Percentiles rank a stretch among this genome's conserved stretches.
These are phyloP conservation scores for Saprolegnia diclina DNA, from an alignment of 352 stramenopile species.

Conservation along the genomic window DNA sequence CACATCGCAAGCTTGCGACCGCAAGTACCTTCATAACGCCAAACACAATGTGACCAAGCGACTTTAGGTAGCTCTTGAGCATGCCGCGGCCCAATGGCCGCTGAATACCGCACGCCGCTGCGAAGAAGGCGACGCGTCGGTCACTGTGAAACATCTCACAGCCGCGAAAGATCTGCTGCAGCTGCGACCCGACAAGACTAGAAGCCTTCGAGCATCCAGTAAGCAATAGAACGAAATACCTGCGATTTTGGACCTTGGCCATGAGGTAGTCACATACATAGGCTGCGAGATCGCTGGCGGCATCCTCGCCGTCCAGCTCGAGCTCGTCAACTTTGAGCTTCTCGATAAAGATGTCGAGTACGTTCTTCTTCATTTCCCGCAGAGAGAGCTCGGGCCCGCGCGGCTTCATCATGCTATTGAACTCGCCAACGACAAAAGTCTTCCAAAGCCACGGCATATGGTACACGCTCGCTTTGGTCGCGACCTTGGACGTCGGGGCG, in stretches of 20 bases:
- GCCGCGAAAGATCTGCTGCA: slow-evolving; percentile 46
- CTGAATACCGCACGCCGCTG: slow-evolving; percentile 36
- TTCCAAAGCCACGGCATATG: slow-evolving; percentile 26
- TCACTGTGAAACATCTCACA: slow-evolving; percentile 44
- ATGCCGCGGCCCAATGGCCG: slow-evolving; percentile 43
- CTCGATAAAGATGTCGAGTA: slow-evolving; percentile 69
- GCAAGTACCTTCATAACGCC: slow-evolving; percentile 40
- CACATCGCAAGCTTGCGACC: background rate
- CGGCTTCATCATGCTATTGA: background rate
- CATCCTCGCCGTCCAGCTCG: slow-evolving; percentile 43
- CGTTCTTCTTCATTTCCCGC: slow-evolving; percentile 40
- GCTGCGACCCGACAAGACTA: slow-evolving; percentile 44
- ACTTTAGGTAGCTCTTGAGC: slow-evolving; percentile 64
- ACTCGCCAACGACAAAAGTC: slow-evolving; percentile 20
- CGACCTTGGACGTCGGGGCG: slow-evolving; percentile 28
- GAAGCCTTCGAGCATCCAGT: no score
- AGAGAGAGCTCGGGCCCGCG: slow-evolving; percentile 27
- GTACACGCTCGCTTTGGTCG: slow-evolving; percentile 28
- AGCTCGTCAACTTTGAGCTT: slow-evolving; percentile 63
- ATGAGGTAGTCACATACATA: slow-evolving; percentile 70
- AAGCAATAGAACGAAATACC: background rate
- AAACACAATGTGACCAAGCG: slow-evolving; percentile 56
- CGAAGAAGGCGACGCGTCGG: slow-evolving; percentile 58
- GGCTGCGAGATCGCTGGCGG: slow-evolving; percentile 46
- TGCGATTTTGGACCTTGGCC: slow-evolving; percentile 25